Conservation (phyloP, 495 filamentous ascomycete species). For the Aspergillus heteromorphus region DNA sequence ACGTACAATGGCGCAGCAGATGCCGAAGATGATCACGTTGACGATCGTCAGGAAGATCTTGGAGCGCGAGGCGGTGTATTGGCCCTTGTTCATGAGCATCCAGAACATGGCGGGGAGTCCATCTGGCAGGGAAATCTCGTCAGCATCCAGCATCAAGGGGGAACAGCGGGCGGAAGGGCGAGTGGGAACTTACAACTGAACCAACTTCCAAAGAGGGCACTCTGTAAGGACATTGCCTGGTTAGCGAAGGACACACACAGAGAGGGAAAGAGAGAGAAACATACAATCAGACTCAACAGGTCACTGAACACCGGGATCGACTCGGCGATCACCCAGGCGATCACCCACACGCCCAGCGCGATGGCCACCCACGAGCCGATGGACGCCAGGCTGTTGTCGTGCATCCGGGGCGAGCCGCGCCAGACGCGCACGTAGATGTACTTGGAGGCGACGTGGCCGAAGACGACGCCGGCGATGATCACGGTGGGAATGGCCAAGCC, state of each 20-base stretch:
- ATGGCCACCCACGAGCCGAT: constrained; percentile 53
- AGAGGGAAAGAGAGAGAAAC: neutral
- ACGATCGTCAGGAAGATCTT: constrained; percentile 32
- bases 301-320: constrained; percentile 69
- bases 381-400: constrained; percentile 44
- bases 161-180: neutral
- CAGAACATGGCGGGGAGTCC: constrained; percentile 40
- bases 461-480: constrained; percentile 44
- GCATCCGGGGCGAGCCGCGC: constrained; percentile 50
- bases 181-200: constrained; percentile 36
- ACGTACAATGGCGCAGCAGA: constrained; percentile 32
- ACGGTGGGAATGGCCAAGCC: constrained; percentile 70
- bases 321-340: constrained; percentile 68
- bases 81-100: constrained; percentile 34
- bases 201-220: constrained; percentile 17
- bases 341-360: constrained; percentile 49
- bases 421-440: constrained; percentile 62
- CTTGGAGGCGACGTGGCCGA: constrained; percentile 54
- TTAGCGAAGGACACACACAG: neutral
- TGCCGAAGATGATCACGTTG: constrained; percentile 26
- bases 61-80: constrained; percentile 22
- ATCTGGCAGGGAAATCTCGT: constrained; percentile 2
- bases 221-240: neutral
- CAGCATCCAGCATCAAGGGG: neutral
- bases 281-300: constrained; percentile 47